phyloP scores from a whole-genome alignment of 208 protist species.

The Phytomonas sp. region DNA sequence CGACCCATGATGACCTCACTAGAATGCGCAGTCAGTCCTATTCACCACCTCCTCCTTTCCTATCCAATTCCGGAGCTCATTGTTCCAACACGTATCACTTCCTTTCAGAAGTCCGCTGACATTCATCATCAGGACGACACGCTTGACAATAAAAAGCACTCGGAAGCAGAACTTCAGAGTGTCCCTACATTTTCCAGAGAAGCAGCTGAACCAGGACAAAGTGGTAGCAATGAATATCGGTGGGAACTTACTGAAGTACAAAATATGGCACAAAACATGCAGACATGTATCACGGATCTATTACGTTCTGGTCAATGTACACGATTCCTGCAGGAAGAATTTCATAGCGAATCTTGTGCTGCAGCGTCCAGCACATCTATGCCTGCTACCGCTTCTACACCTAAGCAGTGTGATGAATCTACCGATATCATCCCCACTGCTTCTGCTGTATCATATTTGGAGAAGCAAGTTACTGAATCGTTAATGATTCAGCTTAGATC shows the following conservation, averaged over 20 bases:
- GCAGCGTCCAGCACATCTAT: not conserved
- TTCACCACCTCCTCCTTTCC: constrained; percentile 38
- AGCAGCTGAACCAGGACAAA: constrained; percentile 6
- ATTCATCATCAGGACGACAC: not conserved
- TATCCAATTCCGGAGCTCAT: constrained; percentile 31
- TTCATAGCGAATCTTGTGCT: constrained; percentile 19
- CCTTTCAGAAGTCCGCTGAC: not conserved
- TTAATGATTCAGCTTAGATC: not conserved
- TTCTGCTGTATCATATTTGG: not conserved
- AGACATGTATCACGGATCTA: constrained; percentile 25
- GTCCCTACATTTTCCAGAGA: not conserved
- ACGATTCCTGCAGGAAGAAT: constrained; percentile 37
- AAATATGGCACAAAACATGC: constrained; percentile 20
- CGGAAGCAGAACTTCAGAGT: constrained; percentile 20
- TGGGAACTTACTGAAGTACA: constrained; percentile 16
- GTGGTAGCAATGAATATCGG: not conserved
- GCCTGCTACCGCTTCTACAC: not conserved
- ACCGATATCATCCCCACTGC: not conserved
- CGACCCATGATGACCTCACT: not conserved
- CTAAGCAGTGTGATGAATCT: not conserved
- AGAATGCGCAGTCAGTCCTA: constrained; percentile 18
- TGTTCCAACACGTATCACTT: not conserved
- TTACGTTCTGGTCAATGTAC: constrained; percentile 19
- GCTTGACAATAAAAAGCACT: not conserved
- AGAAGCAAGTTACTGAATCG: not conserved